A percentile compares a stretch with the other conserved stretches of the same genome.
These are phyloP conservation scores for Diaporthe ilicicola DNA, from an alignment of 2,329 filamentous ascomycete species.

Conservation along the genomic window DNA sequence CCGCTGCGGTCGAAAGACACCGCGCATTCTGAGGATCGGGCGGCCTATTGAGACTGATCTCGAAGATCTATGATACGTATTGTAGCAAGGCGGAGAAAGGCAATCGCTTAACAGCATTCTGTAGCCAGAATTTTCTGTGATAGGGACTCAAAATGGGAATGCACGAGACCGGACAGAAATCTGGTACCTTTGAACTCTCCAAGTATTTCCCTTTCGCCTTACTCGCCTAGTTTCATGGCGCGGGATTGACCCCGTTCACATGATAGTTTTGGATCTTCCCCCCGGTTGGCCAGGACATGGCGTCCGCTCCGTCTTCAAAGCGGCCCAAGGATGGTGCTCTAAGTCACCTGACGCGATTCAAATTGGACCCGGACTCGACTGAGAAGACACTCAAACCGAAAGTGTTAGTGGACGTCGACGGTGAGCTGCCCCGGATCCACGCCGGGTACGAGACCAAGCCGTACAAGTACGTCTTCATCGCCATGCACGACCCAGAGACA, in stretches of 20 bases:
- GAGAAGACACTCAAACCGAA: not conserved
- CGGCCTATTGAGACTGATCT: not conserved
- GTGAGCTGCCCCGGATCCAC: slow-evolving; percentile 12
- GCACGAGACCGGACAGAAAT: no score
- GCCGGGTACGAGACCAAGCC: slow-evolving; percentile 16
- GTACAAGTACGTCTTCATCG: slow-evolving; percentile 3
- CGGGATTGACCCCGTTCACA: no score
- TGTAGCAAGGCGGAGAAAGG: no score
- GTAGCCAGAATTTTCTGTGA: no score
- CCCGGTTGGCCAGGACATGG: slow-evolving; percentile 3
- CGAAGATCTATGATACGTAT: no score
- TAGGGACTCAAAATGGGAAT: no score
- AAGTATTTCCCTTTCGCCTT: no score
- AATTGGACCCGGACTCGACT: not conserved
- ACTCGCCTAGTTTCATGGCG: no score
- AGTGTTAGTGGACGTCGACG: not conserved
- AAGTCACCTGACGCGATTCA: not conserved
- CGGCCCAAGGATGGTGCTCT: not conserved
- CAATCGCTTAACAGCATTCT: no score
- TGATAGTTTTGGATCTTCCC: slow-evolving; percentile 24
- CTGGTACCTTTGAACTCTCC: no score
- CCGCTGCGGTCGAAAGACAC: not conserved
- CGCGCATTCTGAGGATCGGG: not conserved
- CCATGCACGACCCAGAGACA: slow-evolving; percentile 5
- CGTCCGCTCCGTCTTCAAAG: not conserved